These are phyloP conservation scores for Agrocybe praecox DNA, from an alignment of 768 basidiomycete genomes.

Conservation along the genomic window DNA sequence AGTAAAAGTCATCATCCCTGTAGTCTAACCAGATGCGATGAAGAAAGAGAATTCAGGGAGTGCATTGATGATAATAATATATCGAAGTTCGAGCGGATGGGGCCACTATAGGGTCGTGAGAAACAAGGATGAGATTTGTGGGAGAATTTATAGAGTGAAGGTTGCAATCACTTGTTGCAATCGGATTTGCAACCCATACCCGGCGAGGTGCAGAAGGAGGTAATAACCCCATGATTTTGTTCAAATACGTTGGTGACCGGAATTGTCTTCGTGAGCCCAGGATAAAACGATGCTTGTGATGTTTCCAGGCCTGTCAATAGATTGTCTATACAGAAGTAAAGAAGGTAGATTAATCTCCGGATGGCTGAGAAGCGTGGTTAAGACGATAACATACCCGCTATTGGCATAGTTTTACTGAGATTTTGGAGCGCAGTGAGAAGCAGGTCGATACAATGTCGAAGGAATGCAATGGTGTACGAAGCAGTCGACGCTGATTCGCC, in stretches of 20 bases:
- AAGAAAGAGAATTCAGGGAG: not conserved
- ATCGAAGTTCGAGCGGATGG: not conserved
- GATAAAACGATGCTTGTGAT: not conserved
- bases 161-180: too few species aligned
- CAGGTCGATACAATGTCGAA: constrained; percentile 19
- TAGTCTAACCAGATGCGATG: not conserved
- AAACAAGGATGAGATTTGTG: too few species aligned
- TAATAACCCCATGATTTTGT: not conserved
- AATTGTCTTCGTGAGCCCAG: not conserved
- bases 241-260: not conserved
- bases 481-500: constrained; percentile 13
- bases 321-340: not conserved
- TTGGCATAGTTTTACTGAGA: constrained; percentile 15
- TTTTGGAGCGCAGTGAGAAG: constrained; percentile 18
- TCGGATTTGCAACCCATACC: not conserved
- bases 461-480: constrained; percentile 18
- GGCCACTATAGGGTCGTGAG: too few species aligned
- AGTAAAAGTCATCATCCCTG: not conserved
- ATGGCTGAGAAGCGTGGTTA: not conserved
- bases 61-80: not conserved
- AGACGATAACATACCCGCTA: constrained; percentile 18
- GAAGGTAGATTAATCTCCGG: not conserved
- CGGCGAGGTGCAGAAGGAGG: not conserved
- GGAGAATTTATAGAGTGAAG: too few species aligned
- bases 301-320: not conserved